These are phyloP conservation scores for Sclerotinia nivalis DNA, from an alignment of 2,329 filamentous ascomycete species.

Conservation along the genomic window DNA sequence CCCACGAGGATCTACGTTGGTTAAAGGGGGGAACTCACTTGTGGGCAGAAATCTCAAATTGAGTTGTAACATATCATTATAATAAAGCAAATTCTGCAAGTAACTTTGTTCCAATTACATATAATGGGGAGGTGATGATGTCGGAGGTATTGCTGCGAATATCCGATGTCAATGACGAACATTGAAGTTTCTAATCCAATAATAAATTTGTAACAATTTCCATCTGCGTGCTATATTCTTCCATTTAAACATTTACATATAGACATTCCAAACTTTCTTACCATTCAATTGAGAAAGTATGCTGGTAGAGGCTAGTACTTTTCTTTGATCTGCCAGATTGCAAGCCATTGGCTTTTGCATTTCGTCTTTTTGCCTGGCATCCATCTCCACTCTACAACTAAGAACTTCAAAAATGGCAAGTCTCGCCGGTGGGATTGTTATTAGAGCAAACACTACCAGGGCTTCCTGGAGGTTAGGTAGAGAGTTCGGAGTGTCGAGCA, in stretches of 20 bases:
- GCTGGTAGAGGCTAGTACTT: conserved; percentile 1
- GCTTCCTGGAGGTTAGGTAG: conserved; percentile 7
- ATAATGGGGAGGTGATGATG: conserved; percentile 1
- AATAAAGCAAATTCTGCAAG: not conserved
- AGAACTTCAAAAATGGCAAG: conserved; percentile 31
- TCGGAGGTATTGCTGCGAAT: conserved; percentile 3
- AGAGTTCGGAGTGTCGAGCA: conserved; percentile 7
- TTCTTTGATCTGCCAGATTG: conserved; percentile 24
- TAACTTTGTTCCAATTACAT: not conserved
- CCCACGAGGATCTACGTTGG: not conserved
- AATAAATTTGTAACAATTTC: conserved; percentile 1
- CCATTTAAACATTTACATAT: not conserved
- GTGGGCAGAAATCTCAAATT: not conserved
- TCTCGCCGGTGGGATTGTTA: conserved; percentile 28
- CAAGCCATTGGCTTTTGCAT: conserved; percentile 36
- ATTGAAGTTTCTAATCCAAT: conserved; percentile 4
- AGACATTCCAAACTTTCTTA: not conserved
- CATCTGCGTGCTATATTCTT: not conserved
- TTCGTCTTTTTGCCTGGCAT: conserved; percentile 17
- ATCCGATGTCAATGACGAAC: conserved; percentile 21
- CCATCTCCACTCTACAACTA: not conserved
- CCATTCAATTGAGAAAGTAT: conserved; percentile 8
- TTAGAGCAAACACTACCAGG: conserved; percentile 28
- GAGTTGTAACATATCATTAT: conserved; percentile 16
- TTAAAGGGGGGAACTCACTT: conserved; percentile 1